Evolutionary conservation across 2,329 filamentous ascomycete species (phyloP).

Genomic region (Xylariaceae sp.): DNA sequence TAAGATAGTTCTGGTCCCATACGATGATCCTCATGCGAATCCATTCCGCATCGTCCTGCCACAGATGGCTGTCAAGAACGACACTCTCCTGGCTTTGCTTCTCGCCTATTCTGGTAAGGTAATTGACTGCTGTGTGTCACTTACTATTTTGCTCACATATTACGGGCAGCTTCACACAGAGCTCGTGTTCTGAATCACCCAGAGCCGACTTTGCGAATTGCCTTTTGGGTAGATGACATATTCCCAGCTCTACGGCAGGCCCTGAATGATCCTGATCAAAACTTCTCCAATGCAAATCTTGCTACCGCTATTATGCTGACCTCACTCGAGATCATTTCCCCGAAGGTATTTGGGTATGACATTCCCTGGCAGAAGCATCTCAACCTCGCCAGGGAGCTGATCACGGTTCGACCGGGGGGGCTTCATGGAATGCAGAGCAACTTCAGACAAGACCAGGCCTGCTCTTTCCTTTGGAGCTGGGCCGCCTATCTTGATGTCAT

Average conservation of each 20-base stretch:
- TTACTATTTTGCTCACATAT: conserved; percentile 10
- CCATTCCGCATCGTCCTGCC: conserved; percentile 47
- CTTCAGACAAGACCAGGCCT: conserved; percentile 52
- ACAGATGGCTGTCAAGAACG: conserved; percentile 62
- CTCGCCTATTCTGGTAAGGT: conserved; percentile 64
- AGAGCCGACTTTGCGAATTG: conserved; percentile 74
- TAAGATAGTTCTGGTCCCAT: conserved; percentile 42
- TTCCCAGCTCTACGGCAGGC: conserved; percentile 67
- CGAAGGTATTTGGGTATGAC: conserved; percentile 73
- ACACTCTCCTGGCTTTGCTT: conserved; percentile 70
- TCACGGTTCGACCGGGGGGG: conserved; percentile 53
- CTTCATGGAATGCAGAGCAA: conserved; percentile 48
- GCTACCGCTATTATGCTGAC: conserved; percentile 82
- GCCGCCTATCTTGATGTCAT: conserved; percentile 80
- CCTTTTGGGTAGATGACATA: conserved; percentile 75
- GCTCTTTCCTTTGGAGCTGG: conserved; percentile 76
- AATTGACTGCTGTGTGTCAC: background rate
- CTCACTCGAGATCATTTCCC: conserved; percentile 78
- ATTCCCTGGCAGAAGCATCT: conserved; percentile 80
- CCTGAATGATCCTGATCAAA: conserved; percentile 55
- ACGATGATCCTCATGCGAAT: conserved; percentile 50
- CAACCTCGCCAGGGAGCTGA: conserved; percentile 70
- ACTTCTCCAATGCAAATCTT: conserved; percentile 68
- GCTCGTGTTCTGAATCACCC: conserved; percentile 68
- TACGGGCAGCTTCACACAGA: conserved; percentile 63